Evolutionary conservation across 1,139 yeast genomes (phyloP).

Genomic region (Yamadazyma aaseri): DNA sequence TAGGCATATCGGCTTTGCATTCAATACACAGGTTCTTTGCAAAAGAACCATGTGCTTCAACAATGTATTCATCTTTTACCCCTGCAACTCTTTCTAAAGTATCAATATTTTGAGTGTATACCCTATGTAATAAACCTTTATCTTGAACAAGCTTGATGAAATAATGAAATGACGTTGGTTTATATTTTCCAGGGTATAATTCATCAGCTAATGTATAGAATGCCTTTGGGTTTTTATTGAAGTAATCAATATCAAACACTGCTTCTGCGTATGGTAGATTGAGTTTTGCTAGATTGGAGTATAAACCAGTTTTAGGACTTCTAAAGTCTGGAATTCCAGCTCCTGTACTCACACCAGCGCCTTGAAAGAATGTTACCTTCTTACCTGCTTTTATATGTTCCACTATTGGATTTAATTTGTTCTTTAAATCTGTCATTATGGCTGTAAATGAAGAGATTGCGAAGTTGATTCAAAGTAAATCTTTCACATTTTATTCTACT

Average conservation of each 20-base stretch:
- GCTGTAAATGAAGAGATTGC: not conserved
- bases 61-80: slow-evolving; percentile 56
- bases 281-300: slow-evolving; percentile 72
- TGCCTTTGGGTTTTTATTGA: slow-evolving; percentile 71
- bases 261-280: slow-evolving; percentile 92
- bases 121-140: slow-evolving; percentile 57
- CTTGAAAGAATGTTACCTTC: slow-evolving; percentile 56
- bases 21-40: slow-evolving; percentile 80
- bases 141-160: slow-evolving; percentile 68
- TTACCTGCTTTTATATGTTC: slow-evolving; percentile 24
- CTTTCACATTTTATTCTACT: not conserved
- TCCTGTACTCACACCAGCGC: slow-evolving; percentile 91
- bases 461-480: not conserved
- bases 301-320: slow-evolving; percentile 87
- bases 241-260: slow-evolving; percentile 86
- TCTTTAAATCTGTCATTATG: slow-evolving; percentile 15
- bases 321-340: slow-evolving; percentile 97
- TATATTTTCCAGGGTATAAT: slow-evolving; percentile 81
- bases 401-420: slow-evolving; percentile 17
- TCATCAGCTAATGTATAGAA: slow-evolving; percentile 84
- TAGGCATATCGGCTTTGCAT: slow-evolving; percentile 57
- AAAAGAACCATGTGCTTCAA: slow-evolving; percentile 96
- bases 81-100: slow-evolving; percentile 89
- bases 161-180: slow-evolving; percentile 79
- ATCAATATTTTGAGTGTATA: slow-evolving; percentile 91